Evolutionary conservation across 176 grass and related monocot genomes (phyloP).

Genomic region (Avena insularis): DNA sequence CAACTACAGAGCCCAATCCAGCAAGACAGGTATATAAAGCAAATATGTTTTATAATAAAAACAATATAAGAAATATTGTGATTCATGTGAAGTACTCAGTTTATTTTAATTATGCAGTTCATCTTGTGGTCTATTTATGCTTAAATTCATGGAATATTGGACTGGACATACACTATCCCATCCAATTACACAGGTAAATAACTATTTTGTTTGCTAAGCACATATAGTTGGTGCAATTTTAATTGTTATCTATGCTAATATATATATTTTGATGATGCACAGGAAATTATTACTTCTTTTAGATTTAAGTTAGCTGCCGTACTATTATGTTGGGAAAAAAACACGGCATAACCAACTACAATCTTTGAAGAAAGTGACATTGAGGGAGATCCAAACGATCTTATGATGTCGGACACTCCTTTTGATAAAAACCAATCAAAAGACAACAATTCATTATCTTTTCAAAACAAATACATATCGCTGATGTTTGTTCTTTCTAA

Average conservation of each 20-base stretch:
- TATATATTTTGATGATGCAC: not conserved
- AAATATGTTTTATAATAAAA: not conserved
- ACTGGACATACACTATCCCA: not conserved
- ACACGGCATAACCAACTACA: not conserved
- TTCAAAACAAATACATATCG: no score
- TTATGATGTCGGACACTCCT: no score
- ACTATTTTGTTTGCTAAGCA: not conserved
- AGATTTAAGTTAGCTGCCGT: not conserved
- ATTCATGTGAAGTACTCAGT: not conserved
- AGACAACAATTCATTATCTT: no score
- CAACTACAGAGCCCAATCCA: not conserved
- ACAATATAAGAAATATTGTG: not conserved
- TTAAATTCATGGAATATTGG: not conserved
- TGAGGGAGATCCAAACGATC: not conserved
- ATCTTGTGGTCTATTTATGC: constrained; percentile 6
- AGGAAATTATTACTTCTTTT: not conserved
- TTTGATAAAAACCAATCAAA: no score
- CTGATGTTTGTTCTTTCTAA: no score
- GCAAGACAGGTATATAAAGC: not conserved
- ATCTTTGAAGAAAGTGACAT: not conserved
- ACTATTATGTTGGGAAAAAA: not conserved
- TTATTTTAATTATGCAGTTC: not conserved
- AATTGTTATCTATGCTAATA: not conserved
- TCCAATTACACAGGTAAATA: not conserved
- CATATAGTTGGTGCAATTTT: not conserved